Evolutionary conservation across 768 basidiomycete genomes (phyloP).

Genomic region (Exsudoporus frostii): DNA sequence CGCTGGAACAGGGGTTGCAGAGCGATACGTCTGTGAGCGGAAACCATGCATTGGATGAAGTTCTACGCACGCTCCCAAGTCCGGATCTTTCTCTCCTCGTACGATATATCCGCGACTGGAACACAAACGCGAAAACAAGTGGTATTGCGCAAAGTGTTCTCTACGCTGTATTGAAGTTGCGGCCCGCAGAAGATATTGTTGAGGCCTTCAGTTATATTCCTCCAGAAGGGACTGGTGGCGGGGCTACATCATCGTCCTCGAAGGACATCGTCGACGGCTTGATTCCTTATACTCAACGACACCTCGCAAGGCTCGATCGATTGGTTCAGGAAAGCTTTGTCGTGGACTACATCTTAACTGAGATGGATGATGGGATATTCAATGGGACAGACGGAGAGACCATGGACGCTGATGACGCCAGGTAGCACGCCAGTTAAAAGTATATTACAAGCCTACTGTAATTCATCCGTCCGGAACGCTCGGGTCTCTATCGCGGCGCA

Average conservation of each 20-base stretch:
- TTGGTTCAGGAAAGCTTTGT: conserved; percentile 94
- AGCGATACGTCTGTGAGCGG: conserved; percentile 56
- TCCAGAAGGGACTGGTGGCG: conserved; percentile 12
- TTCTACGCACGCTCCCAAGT: conserved; percentile 67
- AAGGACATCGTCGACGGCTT: conserved; percentile 82
- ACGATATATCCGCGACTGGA: conserved; percentile 87
- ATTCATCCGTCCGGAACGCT: neutral
- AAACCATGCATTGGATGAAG: conserved; percentile 70
- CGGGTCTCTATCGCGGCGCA: conserved; percentile 1
- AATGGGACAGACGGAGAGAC: conserved; percentile 42
- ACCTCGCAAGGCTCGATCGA: conserved; percentile 79
- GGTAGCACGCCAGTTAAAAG: conserved; percentile 12
- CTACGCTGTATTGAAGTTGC: conserved; percentile 75
- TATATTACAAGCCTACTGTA: conserved; percentile 7
- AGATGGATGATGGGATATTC: conserved; percentile 84
- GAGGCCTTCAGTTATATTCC: conserved; percentile 48
- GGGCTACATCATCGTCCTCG: conserved; percentile 34
- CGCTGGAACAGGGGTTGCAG: conserved; percentile 14
- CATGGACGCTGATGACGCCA: conserved; percentile 40
- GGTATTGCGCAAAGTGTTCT: conserved; percentile 81
- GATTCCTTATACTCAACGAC: conserved; percentile 93
- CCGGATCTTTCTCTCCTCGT: conserved; percentile 80
- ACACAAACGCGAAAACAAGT: conserved; percentile 88
- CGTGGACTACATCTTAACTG: conserved; percentile 82
- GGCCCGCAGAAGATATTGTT: conserved; percentile 70